A percentile compares a stretch with the other conserved stretches of the same genome.
Conservation (phyloP, 2,329 filamentous ascomycete species). For the Samsoniella hepiali region DNA sequence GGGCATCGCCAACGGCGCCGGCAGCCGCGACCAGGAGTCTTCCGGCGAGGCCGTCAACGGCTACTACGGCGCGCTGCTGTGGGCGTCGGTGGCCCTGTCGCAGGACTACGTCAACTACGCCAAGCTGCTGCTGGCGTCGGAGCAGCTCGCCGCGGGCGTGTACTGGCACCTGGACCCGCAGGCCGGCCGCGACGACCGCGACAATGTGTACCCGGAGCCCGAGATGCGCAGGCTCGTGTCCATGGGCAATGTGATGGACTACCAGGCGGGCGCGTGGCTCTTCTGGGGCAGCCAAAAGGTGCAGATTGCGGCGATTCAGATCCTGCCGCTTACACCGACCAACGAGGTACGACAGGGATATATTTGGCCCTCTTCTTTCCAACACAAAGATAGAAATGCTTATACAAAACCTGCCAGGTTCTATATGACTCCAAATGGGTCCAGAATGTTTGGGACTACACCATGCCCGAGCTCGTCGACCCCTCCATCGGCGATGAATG, state of each 20-base stretch:
- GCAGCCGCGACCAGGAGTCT: constrained; percentile 29
- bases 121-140: constrained; percentile 26
- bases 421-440: constrained; percentile 26
- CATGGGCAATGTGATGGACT: constrained; percentile 27
- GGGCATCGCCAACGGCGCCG: constrained; percentile 27
- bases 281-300: constrained; percentile 19
- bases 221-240: constrained; percentile 21
- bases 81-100: constrained; percentile 25
- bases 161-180: constrained; percentile 27
- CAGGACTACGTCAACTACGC: constrained; percentile 26
- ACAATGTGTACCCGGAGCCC: constrained; percentile 27
- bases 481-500: constrained; percentile 25
- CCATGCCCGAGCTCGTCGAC: constrained; percentile 23
- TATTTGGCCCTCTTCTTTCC: neutral
- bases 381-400: neutral
- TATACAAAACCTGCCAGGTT: constrained; percentile 9
- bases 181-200: constrained; percentile 21
- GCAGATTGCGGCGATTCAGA: constrained; percentile 13
- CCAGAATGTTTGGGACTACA: constrained; percentile 25
- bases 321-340: constrained; percentile 8
- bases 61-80: constrained; percentile 28
- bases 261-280: constrained; percentile 25
- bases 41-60: constrained; percentile 27
- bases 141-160: constrained; percentile 24
- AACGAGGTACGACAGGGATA: neutral